Evolutionary conservation across 176 grass and related monocot genomes (phyloP).

Genomic region (Poa annua): DNA sequence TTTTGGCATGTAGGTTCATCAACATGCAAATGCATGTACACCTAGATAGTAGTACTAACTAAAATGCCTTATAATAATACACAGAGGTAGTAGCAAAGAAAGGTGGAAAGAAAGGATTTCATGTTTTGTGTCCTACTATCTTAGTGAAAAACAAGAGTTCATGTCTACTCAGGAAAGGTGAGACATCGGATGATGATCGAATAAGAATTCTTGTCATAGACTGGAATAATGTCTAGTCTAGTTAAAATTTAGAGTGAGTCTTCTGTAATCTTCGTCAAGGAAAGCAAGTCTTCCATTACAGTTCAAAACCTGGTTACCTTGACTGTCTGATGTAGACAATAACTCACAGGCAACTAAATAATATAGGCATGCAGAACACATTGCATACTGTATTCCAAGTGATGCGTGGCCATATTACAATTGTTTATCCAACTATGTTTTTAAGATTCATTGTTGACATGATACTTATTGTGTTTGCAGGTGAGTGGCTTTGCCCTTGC

Average conservation of each 20-base stretch:
- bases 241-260: background rate
- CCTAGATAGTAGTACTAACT: no score
- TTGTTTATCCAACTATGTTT: background rate
- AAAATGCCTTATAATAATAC: no score
- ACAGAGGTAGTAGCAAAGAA: no score
- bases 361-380: background rate
- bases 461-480: conserved; percentile 52
- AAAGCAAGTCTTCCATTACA: background rate
- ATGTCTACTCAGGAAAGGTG: background rate
- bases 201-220: background rate
- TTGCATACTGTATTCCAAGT: conserved; percentile 8
- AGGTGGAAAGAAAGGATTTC: background rate
- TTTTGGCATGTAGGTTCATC: no score
- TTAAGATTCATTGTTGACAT: conserved; percentile 1
- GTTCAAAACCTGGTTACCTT: background rate
- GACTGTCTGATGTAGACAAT: background rate
- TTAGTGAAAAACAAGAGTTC: background rate
- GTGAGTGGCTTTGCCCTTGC: conserved; percentile 95
- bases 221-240: background rate
- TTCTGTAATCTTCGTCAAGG: background rate
- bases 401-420: background rate
- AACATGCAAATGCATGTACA: no score
- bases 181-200: background rate
- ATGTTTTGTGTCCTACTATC: background rate
- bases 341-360: background rate